A percentile compares a stretch with the other conserved stretches of the same genome.
Evolutionary conservation across 148 eudicot genomes (phyloP).

Genomic region (Chenopodium album): DNA sequence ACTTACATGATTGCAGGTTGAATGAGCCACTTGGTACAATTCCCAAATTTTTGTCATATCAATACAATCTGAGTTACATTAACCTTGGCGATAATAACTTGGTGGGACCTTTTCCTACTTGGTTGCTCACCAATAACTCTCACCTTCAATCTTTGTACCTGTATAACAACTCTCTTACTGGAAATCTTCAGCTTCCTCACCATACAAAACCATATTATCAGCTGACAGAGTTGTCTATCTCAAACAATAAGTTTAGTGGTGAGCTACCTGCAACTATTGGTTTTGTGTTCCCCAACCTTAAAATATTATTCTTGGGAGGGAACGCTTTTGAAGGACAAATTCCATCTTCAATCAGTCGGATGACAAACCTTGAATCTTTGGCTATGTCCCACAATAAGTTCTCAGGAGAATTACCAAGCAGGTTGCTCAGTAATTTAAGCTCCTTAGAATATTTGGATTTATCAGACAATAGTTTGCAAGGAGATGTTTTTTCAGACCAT

Average conservation of each 20-base stretch:
- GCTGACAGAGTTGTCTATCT: not conserved
- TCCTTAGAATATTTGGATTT: not conserved
- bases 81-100: too few species aligned
- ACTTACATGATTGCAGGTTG: not conserved
- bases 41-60: not conserved
- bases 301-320: not conserved
- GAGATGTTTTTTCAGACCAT: conserved; percentile 14
- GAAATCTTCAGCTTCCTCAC: too few species aligned
- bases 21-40: not conserved
- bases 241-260: conserved; percentile 19
- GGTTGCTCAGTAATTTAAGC: not conserved
- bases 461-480: conserved; percentile 10
- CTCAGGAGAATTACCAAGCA: conserved; percentile 3
- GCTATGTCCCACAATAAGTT: conserved; percentile 15
- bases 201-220: too few species aligned
- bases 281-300: not conserved
- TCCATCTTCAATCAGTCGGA: conserved; percentile 13
- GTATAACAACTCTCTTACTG: too few species aligned
- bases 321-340: conserved; percentile 14
- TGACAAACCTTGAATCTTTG: not conserved
- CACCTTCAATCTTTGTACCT: too few species aligned
- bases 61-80: not conserved
- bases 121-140: too few species aligned
- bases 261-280: conserved; percentile 17
- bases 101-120: too few species aligned